phyloP scores from a whole-genome alignment of 345 rosid genomes.

The Boechera divaricarpa region DNA sequence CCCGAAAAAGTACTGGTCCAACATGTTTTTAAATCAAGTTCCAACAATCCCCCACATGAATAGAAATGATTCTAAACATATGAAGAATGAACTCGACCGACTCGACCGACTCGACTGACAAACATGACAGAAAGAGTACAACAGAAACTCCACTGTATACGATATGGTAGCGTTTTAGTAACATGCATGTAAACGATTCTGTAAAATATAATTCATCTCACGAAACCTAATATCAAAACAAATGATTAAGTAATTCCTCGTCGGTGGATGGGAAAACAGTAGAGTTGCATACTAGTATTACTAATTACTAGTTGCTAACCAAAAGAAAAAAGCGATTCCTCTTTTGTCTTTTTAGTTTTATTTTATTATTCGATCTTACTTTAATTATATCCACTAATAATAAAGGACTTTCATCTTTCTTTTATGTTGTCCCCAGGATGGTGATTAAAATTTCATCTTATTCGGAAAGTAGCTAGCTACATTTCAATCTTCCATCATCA shows the following conservation, averaged over 20 bases:
- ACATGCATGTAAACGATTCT: not conserved
- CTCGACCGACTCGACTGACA: no score
- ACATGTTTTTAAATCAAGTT: no score
- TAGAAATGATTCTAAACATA: no score
- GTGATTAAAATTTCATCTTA: not conserved
- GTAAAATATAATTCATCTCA: not conserved
- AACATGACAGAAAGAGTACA: no score
- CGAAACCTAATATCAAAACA: not conserved
- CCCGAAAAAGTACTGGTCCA: no score
- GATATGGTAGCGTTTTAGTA: no score
- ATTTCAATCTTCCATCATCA: conserved; percentile 9
- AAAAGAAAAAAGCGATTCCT: conserved; percentile 23
- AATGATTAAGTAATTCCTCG: not conserved
- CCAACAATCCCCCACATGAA: no score
- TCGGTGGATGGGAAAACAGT: conserved; percentile 5
- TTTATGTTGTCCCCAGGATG: not conserved
- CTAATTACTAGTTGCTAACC: not conserved
- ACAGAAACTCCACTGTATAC: no score
- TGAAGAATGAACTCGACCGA: no score
- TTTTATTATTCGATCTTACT: not conserved
- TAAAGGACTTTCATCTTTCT: conserved; percentile 17
- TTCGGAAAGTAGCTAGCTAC: not conserved
- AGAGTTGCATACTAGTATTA: not conserved
- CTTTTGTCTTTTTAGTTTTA: not conserved
- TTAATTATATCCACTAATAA: conserved; percentile 39